Base-by-base conservation (phyloP, 495 filamentous ascomycete genomes). In the Cetradonia linearis region DNA sequence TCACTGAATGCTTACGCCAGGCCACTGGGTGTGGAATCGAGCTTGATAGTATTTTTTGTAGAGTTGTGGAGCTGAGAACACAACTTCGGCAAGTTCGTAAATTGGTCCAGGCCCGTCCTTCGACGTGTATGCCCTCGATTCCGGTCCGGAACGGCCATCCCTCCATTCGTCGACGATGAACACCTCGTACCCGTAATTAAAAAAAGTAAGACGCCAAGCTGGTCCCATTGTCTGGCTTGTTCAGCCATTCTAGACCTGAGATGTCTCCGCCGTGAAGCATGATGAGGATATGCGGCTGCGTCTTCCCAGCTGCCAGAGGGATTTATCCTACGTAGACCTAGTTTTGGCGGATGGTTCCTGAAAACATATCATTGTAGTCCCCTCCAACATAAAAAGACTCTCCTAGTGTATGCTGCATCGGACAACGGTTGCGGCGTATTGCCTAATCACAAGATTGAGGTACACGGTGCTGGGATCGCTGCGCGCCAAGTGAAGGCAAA, bases 311-410 rank as follows among this genome's bases (percentile, higher is more conserved):
- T 9, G 46, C 27, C 0, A 79, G 79, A 7, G 68, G 69, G 48
- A 82, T 65, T 49, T 75, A 72, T 68, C 82, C 79, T n/a, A 81
- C 78, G 65, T 82, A 81, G 68, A 40, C 16, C 8, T 56, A 10
- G 9, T 44, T 30, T 25, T 40, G 36, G 7, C 14, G 11, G 16
- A 56, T 27, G 20, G 20, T 23, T 30, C 20, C 54, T 14, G 13
- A 14, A 23, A 10, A n/a, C 4, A 33, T 56, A 1, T 14, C 30
- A 10, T 56, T 42, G 33, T 56, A 42, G 54, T 40, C 54, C 16
- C 54, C 34, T 27, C 54, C 54, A 16, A 27, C 27, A n/a, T 56
- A 56, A 10, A 56, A 56, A 27, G n/a, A 40, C 28, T 18, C 47
- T 48, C 23, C 46, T 48, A 11, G 46, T 27, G 23, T 48, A 48